Evolutionary conservation across 768 basidiomycete genomes (phyloP).

Genomic region (Infundibulicybe gibba): DNA sequence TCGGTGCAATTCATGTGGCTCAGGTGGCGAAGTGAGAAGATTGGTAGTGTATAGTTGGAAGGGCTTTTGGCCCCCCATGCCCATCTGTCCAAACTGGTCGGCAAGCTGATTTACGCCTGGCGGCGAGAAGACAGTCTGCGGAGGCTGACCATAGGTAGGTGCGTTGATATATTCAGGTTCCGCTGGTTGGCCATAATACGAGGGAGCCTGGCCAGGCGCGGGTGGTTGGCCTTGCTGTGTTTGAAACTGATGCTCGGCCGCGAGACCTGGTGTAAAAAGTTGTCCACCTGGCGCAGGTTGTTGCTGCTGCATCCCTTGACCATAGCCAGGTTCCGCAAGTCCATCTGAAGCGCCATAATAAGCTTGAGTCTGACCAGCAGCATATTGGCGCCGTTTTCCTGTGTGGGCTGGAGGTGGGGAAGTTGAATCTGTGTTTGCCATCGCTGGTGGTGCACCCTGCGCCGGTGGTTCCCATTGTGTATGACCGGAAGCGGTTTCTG

Average conservation of each 20-base stretch:
- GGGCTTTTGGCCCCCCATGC: constrained; percentile 71
- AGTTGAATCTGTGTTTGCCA: constrained; percentile 36
- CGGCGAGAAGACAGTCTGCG: constrained; percentile 39
- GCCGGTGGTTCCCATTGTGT: constrained; percentile 88
- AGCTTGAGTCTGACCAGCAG: constrained; percentile 88
- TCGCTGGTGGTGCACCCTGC: constrained; percentile 23
- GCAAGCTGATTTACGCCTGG: constrained; percentile 61
- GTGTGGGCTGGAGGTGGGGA: constrained; percentile 46
- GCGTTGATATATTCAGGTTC: constrained; percentile 45
- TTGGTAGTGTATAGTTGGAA: constrained; percentile 85
- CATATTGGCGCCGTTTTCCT: constrained; percentile 86
- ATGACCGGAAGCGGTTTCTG: constrained; percentile 81
- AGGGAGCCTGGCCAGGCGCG: constrained; percentile 24
- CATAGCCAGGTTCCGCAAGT: constrained; percentile 41
- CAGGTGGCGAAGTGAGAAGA: constrained; percentile 88
- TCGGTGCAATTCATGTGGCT: constrained; percentile 76
- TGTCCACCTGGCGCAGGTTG: constrained; percentile 42
- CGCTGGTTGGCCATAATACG: constrained; percentile 39
- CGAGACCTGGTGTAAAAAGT: constrained; percentile 85
- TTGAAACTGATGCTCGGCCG: constrained; percentile 63
- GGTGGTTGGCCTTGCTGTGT: constrained; percentile 51
- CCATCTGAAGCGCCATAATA: constrained; percentile 62
- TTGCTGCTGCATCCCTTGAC: constrained; percentile 29
- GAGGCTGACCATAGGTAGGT: constrained; percentile 32
- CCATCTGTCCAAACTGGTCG: constrained; percentile 90